Evolutionary conservation across 2,329 filamentous ascomycete genomes (phyloP).

Genomic region (Trichoderma sp.): DNA sequence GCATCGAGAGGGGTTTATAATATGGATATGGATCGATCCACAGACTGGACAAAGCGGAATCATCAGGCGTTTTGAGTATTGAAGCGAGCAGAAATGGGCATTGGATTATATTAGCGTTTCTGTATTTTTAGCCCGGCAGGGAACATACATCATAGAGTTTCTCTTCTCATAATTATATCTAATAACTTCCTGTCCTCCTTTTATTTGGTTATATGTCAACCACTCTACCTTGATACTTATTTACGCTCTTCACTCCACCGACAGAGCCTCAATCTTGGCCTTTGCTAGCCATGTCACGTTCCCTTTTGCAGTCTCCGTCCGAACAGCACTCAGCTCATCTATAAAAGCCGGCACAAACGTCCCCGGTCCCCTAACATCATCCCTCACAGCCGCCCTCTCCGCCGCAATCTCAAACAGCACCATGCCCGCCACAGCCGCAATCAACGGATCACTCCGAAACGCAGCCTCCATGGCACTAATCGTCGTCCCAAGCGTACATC

Average conservation of each 20-base stretch:
- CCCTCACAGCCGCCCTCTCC: conserved; percentile 64
- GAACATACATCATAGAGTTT: not conserved
- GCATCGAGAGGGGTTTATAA: not conserved
- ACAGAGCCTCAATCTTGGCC: conserved; percentile 50
- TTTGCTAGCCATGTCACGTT: conserved; percentile 54
- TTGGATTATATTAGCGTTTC: not conserved
- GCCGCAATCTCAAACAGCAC: conserved; percentile 76
- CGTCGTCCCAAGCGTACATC: conserved; percentile 82
- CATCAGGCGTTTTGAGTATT: not conserved
- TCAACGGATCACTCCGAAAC: conserved; percentile 62
- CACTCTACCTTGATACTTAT: not conserved
- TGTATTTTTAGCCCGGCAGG: not conserved
- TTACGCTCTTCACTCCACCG: conserved; percentile 15
- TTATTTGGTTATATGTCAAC: not conserved
- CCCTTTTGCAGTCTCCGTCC: conserved; percentile 49
- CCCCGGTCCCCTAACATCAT: conserved; percentile 74
- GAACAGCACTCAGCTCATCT: conserved; percentile 63
- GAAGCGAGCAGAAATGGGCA: not conserved
- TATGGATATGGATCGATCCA: not conserved
- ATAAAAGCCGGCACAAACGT: conserved; percentile 85
- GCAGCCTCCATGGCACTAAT: conserved; percentile 75
- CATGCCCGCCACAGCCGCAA: conserved; percentile 71
- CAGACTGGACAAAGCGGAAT: not conserved
- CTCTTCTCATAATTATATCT: not conserved
- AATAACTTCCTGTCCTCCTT: not conserved